Base-by-base conservation (phyloP, 176 grass and related monocot species). In the Avena sativa region DNA sequence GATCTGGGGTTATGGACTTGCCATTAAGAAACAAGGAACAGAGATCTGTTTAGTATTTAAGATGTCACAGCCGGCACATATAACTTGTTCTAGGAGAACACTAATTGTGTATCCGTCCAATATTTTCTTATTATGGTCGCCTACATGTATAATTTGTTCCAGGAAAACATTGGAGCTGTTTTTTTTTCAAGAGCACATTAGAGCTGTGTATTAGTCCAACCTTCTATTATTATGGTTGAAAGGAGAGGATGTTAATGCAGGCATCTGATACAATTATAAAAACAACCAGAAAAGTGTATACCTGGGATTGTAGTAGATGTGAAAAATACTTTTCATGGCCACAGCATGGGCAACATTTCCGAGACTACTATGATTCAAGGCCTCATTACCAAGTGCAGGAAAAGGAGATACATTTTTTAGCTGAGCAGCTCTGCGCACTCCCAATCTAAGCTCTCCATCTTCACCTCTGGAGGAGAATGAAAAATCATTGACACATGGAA, bases 271-370 rank as follows among this genome's bases (percentile, higher is more conserved):
- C 4, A 6, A 12, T 63, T 36, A 23, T 55, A 10, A 80, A 83
- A 75, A 79, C 5, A 63, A 49, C 7, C 19, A 63, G 26, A 21
- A 52, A 77, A 51, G 19, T 85, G 17, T 17, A 59, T 86, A 95
- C 96, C 96, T 98, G 71, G 96, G 96, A 84, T 89, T 93, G 71
- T 98, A 98, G 61, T 82, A 95, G 34, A 98, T 86, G 23, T 94
- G 88, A 81, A 98, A 95, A 79, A 89, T 71, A 80, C 84, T 94
- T 85, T 81, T 98, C 59, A 21, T 83, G 16, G 84, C 86, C 60
- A 95, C 80, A 89, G 91, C 89, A 84, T 84, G 78, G 57, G 88
- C 83, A 53, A 98, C 44, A 15, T 57, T 81, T 43, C 84, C 66
- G 13, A 92, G 86, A 80, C 36, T 87, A 48, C 55, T 83, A 12